Evolutionary conservation across 176 grass and related monocot species (phyloP), one percentile per base, ranked within the genome.

Genomic region (Pontederia paniculata): DNA sequence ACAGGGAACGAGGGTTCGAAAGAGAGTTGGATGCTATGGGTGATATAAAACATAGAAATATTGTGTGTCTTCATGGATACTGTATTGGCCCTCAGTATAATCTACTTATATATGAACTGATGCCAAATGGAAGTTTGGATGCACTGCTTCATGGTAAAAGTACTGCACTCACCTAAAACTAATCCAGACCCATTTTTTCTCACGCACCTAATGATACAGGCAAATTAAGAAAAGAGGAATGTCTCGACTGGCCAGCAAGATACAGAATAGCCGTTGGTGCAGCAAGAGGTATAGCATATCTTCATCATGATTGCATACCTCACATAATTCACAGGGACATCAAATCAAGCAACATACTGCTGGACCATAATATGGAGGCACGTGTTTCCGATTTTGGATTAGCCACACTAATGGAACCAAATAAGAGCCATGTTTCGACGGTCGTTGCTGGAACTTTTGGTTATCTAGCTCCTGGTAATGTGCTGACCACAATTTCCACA

Each of bases 91-190:
- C 89, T 5, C 77, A 85, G 41, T 88, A 88, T 41, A 88, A 95
- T 60, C 78, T 95, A 15, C 78, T 95, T 43, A 89, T 89, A 55
- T 96, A 89, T 84, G 90, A 96, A 44, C 74, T 96, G 12, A 96
- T 86, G 85, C 64, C 73, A 48, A 89, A 96, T 81, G 85, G 90
- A 10, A 96, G 85, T 76, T 70, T 96, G 6, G 90, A 86, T 62
- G 31, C 37, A 4, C 37, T 80, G 18, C 85, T 89, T 53, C 79
- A 89, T 51, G 57, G 66, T 71, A 77, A 22, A 47, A 14, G 11
- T 20, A 47, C 10, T 48, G n/a, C 20, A 21, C 13, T 50, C 10
- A 16, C 23, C 18, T 25, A 23, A 1, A 57, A 10, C 14, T 23
- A 56, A 56, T 65, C 5, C 37, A 56, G 20, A 56, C 14, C 3